These are phyloP conservation scores for Stromatinia cepivora DNA, from an alignment of 2,329 filamentous ascomycete species.

Conservation along the genomic window DNA sequence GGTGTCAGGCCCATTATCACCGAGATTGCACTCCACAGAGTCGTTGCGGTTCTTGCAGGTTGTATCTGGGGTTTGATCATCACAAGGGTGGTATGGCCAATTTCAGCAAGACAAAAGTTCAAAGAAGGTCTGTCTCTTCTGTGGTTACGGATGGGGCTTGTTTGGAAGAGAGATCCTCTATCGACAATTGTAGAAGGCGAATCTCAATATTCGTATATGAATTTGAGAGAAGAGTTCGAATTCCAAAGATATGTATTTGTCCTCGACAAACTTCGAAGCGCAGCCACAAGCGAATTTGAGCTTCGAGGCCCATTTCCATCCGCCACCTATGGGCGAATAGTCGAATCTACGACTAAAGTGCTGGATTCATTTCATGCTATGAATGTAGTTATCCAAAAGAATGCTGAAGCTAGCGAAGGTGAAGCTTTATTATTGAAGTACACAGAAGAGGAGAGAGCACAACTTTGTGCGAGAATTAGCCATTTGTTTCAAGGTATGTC, in stretches of 20 bases:
- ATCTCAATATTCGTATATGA: conserved; percentile 70
- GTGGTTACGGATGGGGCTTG: conserved; percentile 90
- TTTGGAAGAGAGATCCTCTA: conserved; percentile 93
- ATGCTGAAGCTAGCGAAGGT: conserved; percentile 71
- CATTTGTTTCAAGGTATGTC: conserved; percentile 65
- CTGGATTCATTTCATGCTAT: conserved; percentile 95
- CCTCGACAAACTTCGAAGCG: conserved; percentile 69
- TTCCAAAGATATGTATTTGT: conserved; percentile 76
- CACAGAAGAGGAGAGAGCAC: conserved; percentile 74
- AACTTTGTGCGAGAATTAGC: conserved; percentile 85
- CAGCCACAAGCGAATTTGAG: conserved; percentile 84
- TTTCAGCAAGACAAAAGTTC: conserved; percentile 83
- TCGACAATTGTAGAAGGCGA: conserved; percentile 66
- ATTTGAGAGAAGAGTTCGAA: conserved; percentile 81
- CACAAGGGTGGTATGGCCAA: conserved; percentile 89
- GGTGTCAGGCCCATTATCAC: conserved; percentile 80
- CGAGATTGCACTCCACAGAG: conserved; percentile 84
- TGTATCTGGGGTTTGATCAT: conserved; percentile 91
- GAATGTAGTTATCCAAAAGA: conserved; percentile 86
- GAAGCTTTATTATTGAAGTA: conserved; percentile 79
- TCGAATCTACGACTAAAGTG: conserved; percentile 78
- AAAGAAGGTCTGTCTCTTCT: conserved; percentile 87
- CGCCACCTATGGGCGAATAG: conserved; percentile 68
- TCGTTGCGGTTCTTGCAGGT: conserved; percentile 80
- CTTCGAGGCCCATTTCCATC: conserved; percentile 83